Percentiles rank a stretch among this genome's conserved stretches.
phyloP scores from a whole-genome alignment of 345 rosid species.

The Citrus sp. region DNA sequence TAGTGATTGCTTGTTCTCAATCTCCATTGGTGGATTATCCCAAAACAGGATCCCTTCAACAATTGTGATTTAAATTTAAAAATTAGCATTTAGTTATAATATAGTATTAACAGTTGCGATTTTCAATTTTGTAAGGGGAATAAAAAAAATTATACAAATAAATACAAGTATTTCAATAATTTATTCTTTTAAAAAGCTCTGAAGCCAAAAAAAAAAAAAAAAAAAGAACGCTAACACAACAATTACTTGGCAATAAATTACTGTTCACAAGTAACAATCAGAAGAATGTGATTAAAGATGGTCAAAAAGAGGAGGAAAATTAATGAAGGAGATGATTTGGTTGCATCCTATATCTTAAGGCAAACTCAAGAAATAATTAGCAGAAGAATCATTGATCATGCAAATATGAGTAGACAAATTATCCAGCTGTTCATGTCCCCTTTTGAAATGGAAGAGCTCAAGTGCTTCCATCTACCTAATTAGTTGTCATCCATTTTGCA shows the following conservation, averaged over 20 bases:
- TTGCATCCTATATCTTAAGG: slow-evolving; percentile 13
- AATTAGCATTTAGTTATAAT: too few relatives aligned
- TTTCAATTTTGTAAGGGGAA: too few relatives aligned
- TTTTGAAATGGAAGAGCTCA: neutral
- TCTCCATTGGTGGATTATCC: too few relatives aligned
- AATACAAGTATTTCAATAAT: too few relatives aligned
- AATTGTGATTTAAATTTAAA: too few relatives aligned
- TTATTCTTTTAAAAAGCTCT: too few relatives aligned
- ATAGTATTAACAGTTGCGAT: too few relatives aligned
- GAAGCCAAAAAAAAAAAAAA: too few relatives aligned
- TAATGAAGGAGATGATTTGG: neutral
- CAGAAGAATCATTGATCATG: neutral
- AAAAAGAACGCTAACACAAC: neutral
- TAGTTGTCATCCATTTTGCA: neutral
- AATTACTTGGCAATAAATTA: neutral
- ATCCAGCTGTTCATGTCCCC: slow-evolving; percentile 5
- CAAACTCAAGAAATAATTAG: slow-evolving; percentile 15
- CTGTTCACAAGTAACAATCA: neutral
- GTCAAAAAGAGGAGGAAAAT: neutral
- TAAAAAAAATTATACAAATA: too few relatives aligned
- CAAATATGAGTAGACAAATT: neutral
- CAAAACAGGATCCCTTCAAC: too few relatives aligned
- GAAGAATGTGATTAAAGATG: neutral
- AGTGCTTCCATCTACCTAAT: neutral
- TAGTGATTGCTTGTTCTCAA: too few relatives aligned